Base-by-base conservation (phyloP, 129 eudicot species). In the Helianthus tuberosus region DNA sequence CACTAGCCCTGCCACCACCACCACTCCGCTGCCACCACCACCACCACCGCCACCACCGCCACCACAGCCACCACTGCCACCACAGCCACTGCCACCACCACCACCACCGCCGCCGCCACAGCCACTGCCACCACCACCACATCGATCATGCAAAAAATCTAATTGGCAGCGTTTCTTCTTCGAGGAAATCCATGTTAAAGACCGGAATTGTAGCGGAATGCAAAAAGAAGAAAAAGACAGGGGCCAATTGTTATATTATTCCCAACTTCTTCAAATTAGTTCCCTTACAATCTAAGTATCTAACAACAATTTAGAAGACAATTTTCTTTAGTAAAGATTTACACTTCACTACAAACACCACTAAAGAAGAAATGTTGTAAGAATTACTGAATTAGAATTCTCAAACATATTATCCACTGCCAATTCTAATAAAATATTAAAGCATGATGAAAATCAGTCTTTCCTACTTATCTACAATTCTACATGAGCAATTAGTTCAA, bases 381-480 rank as follows among this genome's bases (percentile, higher is more conserved):
- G 14, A 67, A 58, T 13, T 60, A 60, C 66, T 12, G 3, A 29
- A 12, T 36, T 46, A 67, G 38, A 62, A 58, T 76, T 67, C 75
- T 57, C 59, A 16, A 58, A 27, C 49, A 4, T 76, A 53, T 27
- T 14, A 60, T 60, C 66, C 47, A 49, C n/a, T 43, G 41, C 47
- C n/a, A 55, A 27, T 39, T 53, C 39, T 25, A 60, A 47, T 36
- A 29, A 46, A 68, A 35, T 27, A 46, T 59, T 50, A 55, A 23
- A 61, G 35, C 41, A 43, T 20, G 57, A 61, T 60, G 75, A 60
- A 52, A 47, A 59, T 59, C 57, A 77, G 63, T 3, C 60, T 36
- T 12, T 35, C 50, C 75, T 57, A 44, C 74, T 44, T 43, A 47
- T 66, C 59, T 66, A 47, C 68, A 57, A 27, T 27, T 27, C 32